Conservation (phyloP, 768 basidiomycete species). For the Chlorophyllum brunneum region DNA sequence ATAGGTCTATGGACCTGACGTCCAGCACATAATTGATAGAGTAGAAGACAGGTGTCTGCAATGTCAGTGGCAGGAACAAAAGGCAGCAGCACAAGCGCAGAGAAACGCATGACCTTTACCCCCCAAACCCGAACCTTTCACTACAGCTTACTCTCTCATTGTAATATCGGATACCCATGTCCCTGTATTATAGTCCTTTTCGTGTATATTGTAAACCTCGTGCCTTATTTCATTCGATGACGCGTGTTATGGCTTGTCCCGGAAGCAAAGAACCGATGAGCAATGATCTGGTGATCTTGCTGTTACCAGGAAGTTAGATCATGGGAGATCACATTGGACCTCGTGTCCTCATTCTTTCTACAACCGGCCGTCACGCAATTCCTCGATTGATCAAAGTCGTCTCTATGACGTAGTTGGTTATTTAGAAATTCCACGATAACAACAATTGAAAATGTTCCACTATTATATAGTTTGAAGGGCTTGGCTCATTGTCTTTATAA, state of each 20-base stretch:
- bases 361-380: not conserved
- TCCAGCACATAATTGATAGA: conserved; percentile 64
- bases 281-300: conserved; percentile 10
- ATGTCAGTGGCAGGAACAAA: conserved; percentile 41
- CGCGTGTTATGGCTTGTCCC: conserved; percentile 1
- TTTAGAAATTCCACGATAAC: not conserved
- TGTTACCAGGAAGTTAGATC: not conserved
- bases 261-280: conserved; percentile 8
- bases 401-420: conserved; percentile 7
- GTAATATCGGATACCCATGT: conserved; percentile 8
- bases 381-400: not conserved
- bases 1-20: conserved; percentile 65
- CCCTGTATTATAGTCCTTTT: conserved; percentile 7
- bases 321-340: not conserved
- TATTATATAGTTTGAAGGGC: too few relatives aligned
- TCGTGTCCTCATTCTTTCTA: conserved; percentile 9
- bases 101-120: conserved; percentile 13
- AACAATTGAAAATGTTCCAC: too few relatives aligned
- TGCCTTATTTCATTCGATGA: conserved; percentile 9
- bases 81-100: conserved; percentile 19
- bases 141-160: not conserved
- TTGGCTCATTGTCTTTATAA: too few relatives aligned
- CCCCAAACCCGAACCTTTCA: not conserved
- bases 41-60: conserved; percentile 71
- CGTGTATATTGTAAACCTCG: conserved; percentile 2